Base-by-base conservation (phyloP, 129 eudicot species). In the Silybum marianum region DNA sequence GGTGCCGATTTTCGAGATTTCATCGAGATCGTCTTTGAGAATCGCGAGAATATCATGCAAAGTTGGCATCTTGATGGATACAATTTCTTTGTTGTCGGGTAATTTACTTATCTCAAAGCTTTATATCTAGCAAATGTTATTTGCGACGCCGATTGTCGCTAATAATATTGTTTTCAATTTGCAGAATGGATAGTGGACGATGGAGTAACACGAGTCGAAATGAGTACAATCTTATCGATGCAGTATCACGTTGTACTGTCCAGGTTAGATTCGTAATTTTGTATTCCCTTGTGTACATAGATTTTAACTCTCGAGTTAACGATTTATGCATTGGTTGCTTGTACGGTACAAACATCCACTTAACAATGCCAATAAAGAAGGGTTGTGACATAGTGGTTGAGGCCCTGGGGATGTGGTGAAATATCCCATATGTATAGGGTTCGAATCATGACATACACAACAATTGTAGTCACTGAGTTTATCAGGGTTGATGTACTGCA, bases 11-110 rank as follows among this genome's bases (percentile, higher is more conserved):
- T 83, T 85, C 91, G 87, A 71, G 86, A 82, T 24, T 94, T 91
- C 26, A 68, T 94, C 25, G 97, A 94, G 88, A 87, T 94, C 4
- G 93, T 94, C 22, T 90, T 94, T 21, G 95, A 94, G 76, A 94
- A 94, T 81, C 77, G 70, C 9, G 97, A 94, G 44, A 80, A 75
- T 39, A 60, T 91, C 38, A 77, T 90, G 13, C 98, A 91, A 74
- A 91, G 92, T 71, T 94, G 93, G 91, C 98, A 94, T 84, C 95
- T 94, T 79, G 97, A 94, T 77, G 98, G 98, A 48, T 90, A 92
- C 85, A 69, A 82, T 73, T 94, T 95, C 91, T 95, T 90, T 42
- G 98, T 95, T 11, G 98, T 95, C 9, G 97, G 98, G 98, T 93
- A 86, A 82, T 60, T 40, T 54, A 9, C 30, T 54, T 26, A 7